Evolutionary conservation across 139 green algal genomes (phyloP).

Genomic region (Mesotaenium endlicherianum): DNA sequence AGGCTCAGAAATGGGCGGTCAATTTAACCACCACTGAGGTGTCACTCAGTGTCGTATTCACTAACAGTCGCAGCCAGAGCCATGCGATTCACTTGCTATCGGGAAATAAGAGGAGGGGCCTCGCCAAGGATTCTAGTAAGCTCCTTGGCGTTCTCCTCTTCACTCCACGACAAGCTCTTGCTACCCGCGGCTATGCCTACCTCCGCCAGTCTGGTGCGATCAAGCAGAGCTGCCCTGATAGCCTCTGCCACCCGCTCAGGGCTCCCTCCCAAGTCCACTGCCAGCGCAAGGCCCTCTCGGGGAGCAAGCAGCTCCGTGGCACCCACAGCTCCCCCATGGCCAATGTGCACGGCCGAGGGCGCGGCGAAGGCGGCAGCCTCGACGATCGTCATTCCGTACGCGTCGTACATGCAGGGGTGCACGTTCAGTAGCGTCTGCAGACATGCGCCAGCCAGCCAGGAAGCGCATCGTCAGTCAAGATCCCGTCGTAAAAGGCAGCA

Average conservation of each 20-base stretch:
- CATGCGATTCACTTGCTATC: too few relatives aligned
- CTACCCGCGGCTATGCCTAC: slow-evolving; percentile 13
- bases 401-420: slow-evolving; percentile 73
- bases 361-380: slow-evolving; percentile 77
- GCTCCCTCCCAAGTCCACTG: not conserved
- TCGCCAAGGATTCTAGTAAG: slow-evolving; percentile 36
- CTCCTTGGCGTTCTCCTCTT: slow-evolving; percentile 24
- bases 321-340: slow-evolving; percentile 8
- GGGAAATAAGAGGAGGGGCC: not conserved
- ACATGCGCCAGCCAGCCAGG: not conserved
- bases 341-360: slow-evolving; percentile 32
- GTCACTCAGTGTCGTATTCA: too few relatives aligned
- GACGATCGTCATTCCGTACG: slow-evolving; percentile 87
- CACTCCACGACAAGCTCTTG: slow-evolving; percentile 41
- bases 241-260: not conserved
- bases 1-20: too few relatives aligned
- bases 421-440: slow-evolving; percentile 74
- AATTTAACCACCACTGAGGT: too few relatives aligned
- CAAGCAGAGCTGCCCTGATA: slow-evolving; percentile 2
- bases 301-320: slow-evolving; percentile 37
- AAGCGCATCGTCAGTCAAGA: too few relatives aligned
- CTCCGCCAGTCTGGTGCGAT: slow-evolving; percentile 6
- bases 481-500: too few relatives aligned
- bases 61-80: too few relatives aligned
- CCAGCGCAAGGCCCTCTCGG: slow-evolving; percentile 8